Percentiles rank a stretch among this genome's conserved stretches.
Conservation (phyloP, 176 grass and related monocot genomes). For the Triticum aestivum region DNA sequence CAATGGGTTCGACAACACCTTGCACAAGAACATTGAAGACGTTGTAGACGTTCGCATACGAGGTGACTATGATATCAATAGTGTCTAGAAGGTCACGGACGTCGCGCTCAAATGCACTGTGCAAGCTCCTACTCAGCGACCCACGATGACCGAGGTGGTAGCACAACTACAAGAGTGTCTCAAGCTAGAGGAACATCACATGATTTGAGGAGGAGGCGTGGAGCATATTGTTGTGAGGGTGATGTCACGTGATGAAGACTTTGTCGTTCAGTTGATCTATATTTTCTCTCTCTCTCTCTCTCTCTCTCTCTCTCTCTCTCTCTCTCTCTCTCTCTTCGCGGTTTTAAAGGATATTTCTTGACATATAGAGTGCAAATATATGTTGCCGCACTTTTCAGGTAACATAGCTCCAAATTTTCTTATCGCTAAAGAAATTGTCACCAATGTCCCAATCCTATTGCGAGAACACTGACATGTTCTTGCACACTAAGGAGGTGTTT, state of each 20-base stretch:
- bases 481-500: not conserved
- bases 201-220: constrained; percentile 9
- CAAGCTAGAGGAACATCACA: constrained; percentile 19
- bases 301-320: too few species aligned
- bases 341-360: not conserved
- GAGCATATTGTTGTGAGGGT: not conserved
- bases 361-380: not conserved
- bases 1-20: constrained; percentile 47
- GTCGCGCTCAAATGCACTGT: constrained; percentile 56
- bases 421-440: not conserved
- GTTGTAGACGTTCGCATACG: constrained; percentile 34
- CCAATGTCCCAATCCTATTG: not conserved
- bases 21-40: constrained; percentile 36
- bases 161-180: constrained; percentile 53
- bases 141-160: constrained; percentile 54
- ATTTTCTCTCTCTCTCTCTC: not conserved
- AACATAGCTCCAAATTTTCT: not conserved
- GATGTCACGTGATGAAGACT: not conserved
- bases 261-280: not conserved
- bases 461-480: not conserved
- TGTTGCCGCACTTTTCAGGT: not conserved
- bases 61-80: constrained; percentile 44
- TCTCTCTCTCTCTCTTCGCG: too few species aligned
- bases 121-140: constrained; percentile 22
- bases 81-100: constrained; percentile 47